Evolutionary conservation across 1,139 yeast genomes (phyloP).

Genomic region (Magnusiomyces suaveolens): DNA sequence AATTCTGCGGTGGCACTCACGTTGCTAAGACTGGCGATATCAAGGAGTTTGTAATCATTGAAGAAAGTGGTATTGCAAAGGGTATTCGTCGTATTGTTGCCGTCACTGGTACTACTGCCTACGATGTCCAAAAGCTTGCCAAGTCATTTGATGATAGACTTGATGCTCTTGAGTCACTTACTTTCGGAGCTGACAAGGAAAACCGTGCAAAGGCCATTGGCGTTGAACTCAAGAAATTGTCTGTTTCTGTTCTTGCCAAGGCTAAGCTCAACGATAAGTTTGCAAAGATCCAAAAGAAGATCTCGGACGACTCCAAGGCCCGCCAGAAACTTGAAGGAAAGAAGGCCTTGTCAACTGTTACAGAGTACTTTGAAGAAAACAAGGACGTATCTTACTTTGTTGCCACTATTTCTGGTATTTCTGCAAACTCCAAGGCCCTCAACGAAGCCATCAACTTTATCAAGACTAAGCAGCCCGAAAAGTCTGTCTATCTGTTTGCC

Average conservation of each 20-base stretch:
- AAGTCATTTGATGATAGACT: conserved; percentile 55
- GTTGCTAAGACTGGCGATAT: conserved; percentile 88
- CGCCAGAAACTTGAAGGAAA: conserved; percentile 83
- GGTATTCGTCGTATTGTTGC: conserved; percentile 98
- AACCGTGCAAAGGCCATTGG: conserved; percentile 72
- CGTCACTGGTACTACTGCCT: conserved; percentile 86
- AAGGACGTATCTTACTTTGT: conserved; percentile 48
- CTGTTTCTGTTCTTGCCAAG: conserved; percentile 76
- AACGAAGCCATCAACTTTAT: conserved; percentile 83
- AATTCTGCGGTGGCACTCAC: conserved; percentile 99
- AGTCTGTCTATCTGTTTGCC: conserved; percentile 74
- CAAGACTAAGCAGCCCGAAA: conserved; percentile 67
- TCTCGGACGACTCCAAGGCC: conserved; percentile 78
- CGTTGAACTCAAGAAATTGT: conserved; percentile 69
- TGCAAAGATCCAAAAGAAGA: conserved; percentile 68
- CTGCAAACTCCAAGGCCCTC: conserved; percentile 86
- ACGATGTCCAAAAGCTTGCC: conserved; percentile 79
- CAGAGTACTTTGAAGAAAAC: conserved; percentile 49
- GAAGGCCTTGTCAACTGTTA: conserved; percentile 71
- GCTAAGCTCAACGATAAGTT: conserved; percentile 65
- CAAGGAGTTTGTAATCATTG: conserved; percentile 77
- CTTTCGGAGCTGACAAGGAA: conserved; percentile 69
- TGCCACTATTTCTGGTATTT: conserved; percentile 48
- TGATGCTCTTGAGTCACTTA: conserved; percentile 43
- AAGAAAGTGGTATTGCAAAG: conserved; percentile 96